phyloP scores from a whole-genome alignment of 2,329 filamentous ascomycete genomes.

The Phialocephala sp. region DNA sequence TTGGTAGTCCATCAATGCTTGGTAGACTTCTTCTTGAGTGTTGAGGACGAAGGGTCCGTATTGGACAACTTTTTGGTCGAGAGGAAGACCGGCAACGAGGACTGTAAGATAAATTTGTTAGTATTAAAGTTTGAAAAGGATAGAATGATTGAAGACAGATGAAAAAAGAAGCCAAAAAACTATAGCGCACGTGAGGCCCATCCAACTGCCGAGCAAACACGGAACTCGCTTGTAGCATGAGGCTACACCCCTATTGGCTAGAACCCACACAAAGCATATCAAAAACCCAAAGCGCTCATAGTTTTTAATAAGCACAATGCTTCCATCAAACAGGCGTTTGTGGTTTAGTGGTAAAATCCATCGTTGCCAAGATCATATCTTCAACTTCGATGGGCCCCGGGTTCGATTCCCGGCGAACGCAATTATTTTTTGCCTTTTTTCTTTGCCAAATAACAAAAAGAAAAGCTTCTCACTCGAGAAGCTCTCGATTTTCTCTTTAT shows the following conservation, averaged over 20 bases:
- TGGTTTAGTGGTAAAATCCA: slow-evolving; percentile 42
- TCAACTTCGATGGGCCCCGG: slow-evolving; percentile 39
- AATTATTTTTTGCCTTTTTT: slow-evolving; percentile 25
- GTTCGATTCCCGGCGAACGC: slow-evolving; percentile 42
- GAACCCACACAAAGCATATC: neutral
- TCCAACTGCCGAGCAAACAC: neutral
- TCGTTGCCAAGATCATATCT: slow-evolving; percentile 33
- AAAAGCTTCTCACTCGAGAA: neutral
- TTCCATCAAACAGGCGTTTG: slow-evolving; percentile 28
- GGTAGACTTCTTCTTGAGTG: slow-evolving; percentile 72
- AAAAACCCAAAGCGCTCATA: neutral
- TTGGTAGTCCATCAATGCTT: slow-evolving; percentile 79
- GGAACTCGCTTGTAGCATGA: neutral
- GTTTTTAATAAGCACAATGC: slow-evolving; percentile 17
- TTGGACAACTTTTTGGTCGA: slow-evolving; percentile 82
- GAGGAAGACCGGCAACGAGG: slow-evolving; percentile 77
- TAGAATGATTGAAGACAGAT: neutral
- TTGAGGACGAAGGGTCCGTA: slow-evolving; percentile 86
- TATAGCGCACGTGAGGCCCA: neutral
- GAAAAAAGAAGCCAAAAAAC: neutral
- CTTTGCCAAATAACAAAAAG: neutral
- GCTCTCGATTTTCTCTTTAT: neutral
- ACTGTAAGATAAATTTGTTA: slow-evolving; percentile 47
- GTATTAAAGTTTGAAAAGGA: neutral
- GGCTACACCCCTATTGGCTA: neutral